These are phyloP conservation scores for Candida michaelii DNA, from an alignment of 805 yeast genomes.

Conservation along the genomic window DNA sequence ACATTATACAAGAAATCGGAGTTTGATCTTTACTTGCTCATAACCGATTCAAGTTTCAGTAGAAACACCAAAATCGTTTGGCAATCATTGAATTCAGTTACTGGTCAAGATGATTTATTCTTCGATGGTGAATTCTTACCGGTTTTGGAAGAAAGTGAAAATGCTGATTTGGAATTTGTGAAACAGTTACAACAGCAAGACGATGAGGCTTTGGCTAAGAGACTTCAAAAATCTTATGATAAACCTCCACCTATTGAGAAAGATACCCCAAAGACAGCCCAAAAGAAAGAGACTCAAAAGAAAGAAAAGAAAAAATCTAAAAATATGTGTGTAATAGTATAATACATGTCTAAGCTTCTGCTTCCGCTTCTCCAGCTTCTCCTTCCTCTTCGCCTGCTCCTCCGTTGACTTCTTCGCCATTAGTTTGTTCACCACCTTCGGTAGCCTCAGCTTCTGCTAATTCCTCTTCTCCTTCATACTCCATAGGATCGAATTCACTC, in stretches of 20 bases:
- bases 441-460: conserved; percentile 34
- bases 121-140: conserved; percentile 66
- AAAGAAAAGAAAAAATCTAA: conserved; percentile 11
- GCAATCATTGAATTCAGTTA: conserved; percentile 70
- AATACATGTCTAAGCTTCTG: conserved; percentile 13
- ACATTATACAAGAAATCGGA: conserved; percentile 59
- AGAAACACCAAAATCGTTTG: conserved; percentile 61
- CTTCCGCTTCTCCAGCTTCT: neutral
- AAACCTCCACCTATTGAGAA: conserved; percentile 9
- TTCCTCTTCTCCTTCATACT: conserved; percentile 64
- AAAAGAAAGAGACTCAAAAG: conserved; percentile 12
- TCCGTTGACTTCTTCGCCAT: conserved; percentile 12
- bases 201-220: conserved; percentile 50
- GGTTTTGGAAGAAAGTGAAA: conserved; percentile 24
- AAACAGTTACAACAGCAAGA: conserved; percentile 58
- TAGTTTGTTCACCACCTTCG: neutral
- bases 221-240: conserved; percentile 37
- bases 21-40: conserved; percentile 55
- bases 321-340: conserved; percentile 23
- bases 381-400: neutral
- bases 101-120: conserved; percentile 69
- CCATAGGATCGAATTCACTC: conserved; percentile 75
- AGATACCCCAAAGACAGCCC: conserved; percentile 3
- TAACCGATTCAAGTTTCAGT: conserved; percentile 72
- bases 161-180: conserved; percentile 34